These are phyloP conservation scores for Mayamaea pseudoterrestris DNA, from an alignment of 108 stramenopile species.

Conservation along the genomic window DNA sequence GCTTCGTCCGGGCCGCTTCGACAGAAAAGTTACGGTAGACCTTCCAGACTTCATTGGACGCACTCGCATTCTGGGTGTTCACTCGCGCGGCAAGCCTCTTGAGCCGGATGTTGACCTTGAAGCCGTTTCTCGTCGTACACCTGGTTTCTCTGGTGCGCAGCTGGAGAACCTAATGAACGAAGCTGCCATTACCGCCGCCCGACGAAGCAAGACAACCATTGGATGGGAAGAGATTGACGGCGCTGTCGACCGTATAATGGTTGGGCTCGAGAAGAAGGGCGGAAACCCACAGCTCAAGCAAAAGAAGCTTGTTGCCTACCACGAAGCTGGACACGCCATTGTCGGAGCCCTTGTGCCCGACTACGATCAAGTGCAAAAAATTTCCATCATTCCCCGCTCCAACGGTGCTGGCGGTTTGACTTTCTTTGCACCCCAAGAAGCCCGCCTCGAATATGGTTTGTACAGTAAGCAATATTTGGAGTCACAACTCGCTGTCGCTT, in stretches of 20 bases:
- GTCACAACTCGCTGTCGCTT: slow-evolving; percentile 86
- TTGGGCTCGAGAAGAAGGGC: slow-evolving; percentile 92
- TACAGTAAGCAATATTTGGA: slow-evolving; percentile 89
- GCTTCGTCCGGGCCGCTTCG: slow-evolving; percentile 96
- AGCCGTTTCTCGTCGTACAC: slow-evolving; percentile 84
- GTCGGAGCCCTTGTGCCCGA: slow-evolving; percentile 82
- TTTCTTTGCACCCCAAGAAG: slow-evolving; percentile 89
- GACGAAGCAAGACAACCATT: slow-evolving; percentile 59
- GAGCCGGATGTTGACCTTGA: slow-evolving; percentile 89
- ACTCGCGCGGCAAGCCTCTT: slow-evolving; percentile 86
- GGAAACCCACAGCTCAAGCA: slow-evolving; percentile 58
- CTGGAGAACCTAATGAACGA: slow-evolving; percentile 96
- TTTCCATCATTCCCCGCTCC: slow-evolving; percentile 88
- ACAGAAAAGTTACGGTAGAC: slow-evolving; percentile 91
- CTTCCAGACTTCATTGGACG: slow-evolving; percentile 92
- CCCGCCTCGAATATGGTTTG: slow-evolving; percentile 83
- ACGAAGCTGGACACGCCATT: slow-evolving; percentile 94
- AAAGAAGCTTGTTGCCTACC: slow-evolving; percentile 86
- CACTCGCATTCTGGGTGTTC: slow-evolving; percentile 82
- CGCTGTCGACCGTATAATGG: slow-evolving; percentile 93
- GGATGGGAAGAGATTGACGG: slow-evolving; percentile 90
- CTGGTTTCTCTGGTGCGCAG: slow-evolving; percentile 94
- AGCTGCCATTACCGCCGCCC: slow-evolving; percentile 89
- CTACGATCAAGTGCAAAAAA: slow-evolving; percentile 96
- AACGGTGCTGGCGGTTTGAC: slow-evolving; percentile 90